Conservation (phyloP, 768 basidiomycete genomes). For the Russula sp. region DNA sequence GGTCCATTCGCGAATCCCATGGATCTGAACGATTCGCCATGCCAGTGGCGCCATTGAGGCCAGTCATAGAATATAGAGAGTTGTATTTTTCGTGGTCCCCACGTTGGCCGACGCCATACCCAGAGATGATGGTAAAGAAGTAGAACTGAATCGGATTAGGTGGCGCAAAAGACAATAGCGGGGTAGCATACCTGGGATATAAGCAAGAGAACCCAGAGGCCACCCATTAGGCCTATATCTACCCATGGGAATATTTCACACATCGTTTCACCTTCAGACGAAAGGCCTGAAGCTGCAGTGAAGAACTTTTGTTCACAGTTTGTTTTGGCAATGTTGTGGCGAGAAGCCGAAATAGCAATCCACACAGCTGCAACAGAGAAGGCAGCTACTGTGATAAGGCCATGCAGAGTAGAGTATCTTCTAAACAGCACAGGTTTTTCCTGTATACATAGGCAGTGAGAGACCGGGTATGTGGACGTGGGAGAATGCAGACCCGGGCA, state of each 20-base stretch:
- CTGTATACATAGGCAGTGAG: constrained; percentile 32
- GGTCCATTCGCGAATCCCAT: constrained; percentile 55
- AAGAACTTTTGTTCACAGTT: constrained; percentile 62
- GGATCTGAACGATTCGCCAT: constrained; percentile 59
- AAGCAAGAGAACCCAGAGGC: constrained; percentile 76
- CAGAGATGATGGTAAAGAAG: constrained; percentile 43
- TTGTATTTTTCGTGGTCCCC: constrained; percentile 80
- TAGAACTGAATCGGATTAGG: constrained; percentile 40
- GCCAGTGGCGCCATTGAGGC: constrained; percentile 53
- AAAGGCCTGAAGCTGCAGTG: constrained; percentile 31
- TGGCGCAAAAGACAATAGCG: constrained; percentile 30
- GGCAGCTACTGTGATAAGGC: constrained; percentile 44
- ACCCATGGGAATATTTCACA: constrained; percentile 93
- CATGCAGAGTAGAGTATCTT: constrained; percentile 65
- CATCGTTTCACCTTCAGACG: constrained; percentile 57
- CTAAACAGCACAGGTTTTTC: constrained; percentile 62
- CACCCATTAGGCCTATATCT: constrained; percentile 86
- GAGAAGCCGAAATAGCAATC: constrained; percentile 72
- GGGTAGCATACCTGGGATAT: constrained; percentile 60
- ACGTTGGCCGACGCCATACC: constrained; percentile 68
- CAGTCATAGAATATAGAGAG: constrained; percentile 55
- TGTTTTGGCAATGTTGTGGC: constrained; percentile 64
- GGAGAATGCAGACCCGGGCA: constrained; percentile 46
- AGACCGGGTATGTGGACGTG: background rate
- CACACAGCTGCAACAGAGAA: constrained; percentile 79